Conservation (phyloP, 1,139 yeast genomes). For the Yamadazyma pseudoaaseri region DNA sequence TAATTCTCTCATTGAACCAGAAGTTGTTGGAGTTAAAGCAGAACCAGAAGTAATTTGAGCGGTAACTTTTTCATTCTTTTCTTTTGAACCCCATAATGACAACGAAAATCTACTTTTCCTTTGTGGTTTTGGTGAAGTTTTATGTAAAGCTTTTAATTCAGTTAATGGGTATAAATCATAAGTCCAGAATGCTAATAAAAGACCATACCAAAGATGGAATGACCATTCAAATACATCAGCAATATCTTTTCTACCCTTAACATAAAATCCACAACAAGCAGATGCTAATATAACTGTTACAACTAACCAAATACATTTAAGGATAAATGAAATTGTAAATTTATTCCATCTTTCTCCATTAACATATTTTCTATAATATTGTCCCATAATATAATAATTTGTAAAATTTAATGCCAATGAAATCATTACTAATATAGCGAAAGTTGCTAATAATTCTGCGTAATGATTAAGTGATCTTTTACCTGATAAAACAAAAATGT, state of each 20-base stretch:
- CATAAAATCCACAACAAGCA: constrained; percentile 28
- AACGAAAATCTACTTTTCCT: constrained; percentile 7
- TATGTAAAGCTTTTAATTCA: constrained; percentile 20
- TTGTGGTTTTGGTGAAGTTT: constrained; percentile 6
- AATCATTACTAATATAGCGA: constrained; percentile 25
- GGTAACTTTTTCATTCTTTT: constrained; percentile 8
- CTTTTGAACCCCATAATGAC: constrained; percentile 12
- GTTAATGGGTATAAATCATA: constrained; percentile 36
- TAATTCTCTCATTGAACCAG: constrained; percentile 12
- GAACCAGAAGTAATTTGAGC: constrained; percentile 12
- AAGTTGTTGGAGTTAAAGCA: constrained; percentile 14
- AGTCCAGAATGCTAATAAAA: constrained; percentile 35
- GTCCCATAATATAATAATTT: constrained; percentile 33
- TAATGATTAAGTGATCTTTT: constrained; percentile 22
- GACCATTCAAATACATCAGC: constrained; percentile 35
- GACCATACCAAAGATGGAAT: constrained; percentile 38
- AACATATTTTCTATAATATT: constrained; percentile 28
- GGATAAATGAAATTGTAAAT: constrained; percentile 30
- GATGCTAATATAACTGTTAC: constrained; percentile 28
- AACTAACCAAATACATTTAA: constrained; percentile 30
- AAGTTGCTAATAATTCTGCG: constrained; percentile 24
- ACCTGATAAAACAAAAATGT: constrained; percentile 20
- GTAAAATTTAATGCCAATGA: constrained; percentile 26
- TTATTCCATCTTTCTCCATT: constrained; percentile 32
- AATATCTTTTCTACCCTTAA: constrained; percentile 17